A percentile compares a stretch with the other conserved stretches of the same genome.
Conservation (phyloP, 495 filamentous ascomycete genomes). For the Aspergillus cavernicola region DNA sequence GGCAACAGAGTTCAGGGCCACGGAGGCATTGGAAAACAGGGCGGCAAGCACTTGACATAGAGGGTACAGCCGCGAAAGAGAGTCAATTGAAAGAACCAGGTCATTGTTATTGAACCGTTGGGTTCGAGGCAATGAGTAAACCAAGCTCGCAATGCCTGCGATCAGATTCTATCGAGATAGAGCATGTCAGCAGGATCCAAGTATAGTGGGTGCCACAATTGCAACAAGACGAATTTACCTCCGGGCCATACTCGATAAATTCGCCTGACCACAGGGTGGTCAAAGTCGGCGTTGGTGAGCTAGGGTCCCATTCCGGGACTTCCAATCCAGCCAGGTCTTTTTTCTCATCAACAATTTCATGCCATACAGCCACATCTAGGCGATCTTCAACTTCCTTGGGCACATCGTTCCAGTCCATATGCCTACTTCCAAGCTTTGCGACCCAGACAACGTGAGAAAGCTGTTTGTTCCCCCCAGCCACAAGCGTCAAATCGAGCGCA, state of each 20-base stretch:
- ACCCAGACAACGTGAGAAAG: slow-evolving; percentile 87
- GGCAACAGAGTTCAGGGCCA: slow-evolving; percentile 86
- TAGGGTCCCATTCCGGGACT: slow-evolving; percentile 49
- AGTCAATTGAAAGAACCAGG: slow-evolving; percentile 83
- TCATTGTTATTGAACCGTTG: slow-evolving; percentile 72
- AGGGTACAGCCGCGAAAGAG: slow-evolving; percentile 73
- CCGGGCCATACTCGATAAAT: slow-evolving; percentile 70
- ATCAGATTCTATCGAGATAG: slow-evolving; percentile 58
- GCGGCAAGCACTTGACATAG: slow-evolving; percentile 78
- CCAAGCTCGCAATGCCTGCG: slow-evolving; percentile 73
- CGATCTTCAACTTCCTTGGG: slow-evolving; percentile 67
- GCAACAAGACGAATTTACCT: slow-evolving; percentile 33
- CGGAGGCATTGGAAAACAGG: slow-evolving; percentile 74
- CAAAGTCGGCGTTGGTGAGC: slow-evolving; percentile 50
- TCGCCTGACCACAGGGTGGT: slow-evolving; percentile 64
- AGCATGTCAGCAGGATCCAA: slow-evolving; percentile 4
- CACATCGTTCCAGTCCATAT: slow-evolving; percentile 87
- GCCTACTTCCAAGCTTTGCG: slow-evolving; percentile 82
- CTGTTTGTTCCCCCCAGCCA: slow-evolving; percentile 61
- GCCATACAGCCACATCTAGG: slow-evolving; percentile 80
- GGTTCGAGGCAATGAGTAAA: slow-evolving; percentile 64
- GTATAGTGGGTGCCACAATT: background rate
- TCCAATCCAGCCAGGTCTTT: slow-evolving; percentile 39
- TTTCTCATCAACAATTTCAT: slow-evolving; percentile 71
- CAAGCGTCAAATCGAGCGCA: slow-evolving; percentile 73